Conservation (phyloP, 139 green algal genomes). For the Chlamydomonas sp. region DNA sequence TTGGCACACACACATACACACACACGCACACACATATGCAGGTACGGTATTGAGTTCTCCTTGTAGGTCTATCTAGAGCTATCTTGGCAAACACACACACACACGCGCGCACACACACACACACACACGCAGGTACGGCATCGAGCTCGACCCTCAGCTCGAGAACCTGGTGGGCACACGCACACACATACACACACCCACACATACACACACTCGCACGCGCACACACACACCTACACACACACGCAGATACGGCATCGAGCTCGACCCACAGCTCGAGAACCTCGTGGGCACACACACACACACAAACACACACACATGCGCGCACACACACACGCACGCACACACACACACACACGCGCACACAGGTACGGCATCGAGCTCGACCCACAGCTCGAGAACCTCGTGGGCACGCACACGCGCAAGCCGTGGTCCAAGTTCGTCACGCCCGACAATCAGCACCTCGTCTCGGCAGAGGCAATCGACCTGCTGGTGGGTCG, state of each 20-base stretch:
- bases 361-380: constrained; percentile 77
- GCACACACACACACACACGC: no score
- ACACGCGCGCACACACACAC: no score
- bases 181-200: no score
- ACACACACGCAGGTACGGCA: constrained; percentile 65
- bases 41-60: constrained; percentile 94
- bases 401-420: constrained; percentile 62
- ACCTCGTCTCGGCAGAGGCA: constrained; percentile 86
- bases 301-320: no score
- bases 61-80: constrained; percentile 74
- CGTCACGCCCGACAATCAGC: constrained; percentile 84
- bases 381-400: constrained; percentile 91
- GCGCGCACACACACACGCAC: no score
- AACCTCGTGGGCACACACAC: constrained; percentile 57
- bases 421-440: constrained; percentile 94
- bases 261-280: constrained; percentile 94
- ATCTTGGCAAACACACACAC: no score
- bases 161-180: no score
- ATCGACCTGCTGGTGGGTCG: constrained; percentile 67
- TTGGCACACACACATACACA: no score
- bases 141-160: no score
- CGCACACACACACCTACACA: no score
- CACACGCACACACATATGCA: no score
- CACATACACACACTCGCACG: no score
- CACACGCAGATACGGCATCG: constrained; percentile 93